A percentile compares a stretch with the other conserved stretches of the same genome.
phyloP scores from a whole-genome alignment of 2,329 filamentous ascomycete genomes.

The Aspergillus glaucus region DNA sequence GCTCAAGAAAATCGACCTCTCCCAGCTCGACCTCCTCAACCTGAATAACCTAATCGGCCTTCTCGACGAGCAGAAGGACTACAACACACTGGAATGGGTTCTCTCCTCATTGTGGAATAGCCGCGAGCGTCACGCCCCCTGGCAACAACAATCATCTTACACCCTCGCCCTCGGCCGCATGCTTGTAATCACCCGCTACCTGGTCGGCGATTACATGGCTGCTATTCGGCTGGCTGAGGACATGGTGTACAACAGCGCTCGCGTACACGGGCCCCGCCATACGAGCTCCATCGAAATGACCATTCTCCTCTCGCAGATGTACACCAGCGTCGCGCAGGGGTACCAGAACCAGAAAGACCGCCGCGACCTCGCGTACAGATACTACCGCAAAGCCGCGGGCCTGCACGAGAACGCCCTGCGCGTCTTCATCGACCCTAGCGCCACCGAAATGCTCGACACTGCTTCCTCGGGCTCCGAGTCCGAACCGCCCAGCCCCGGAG shows the following conservation, averaged over 20 bases:
- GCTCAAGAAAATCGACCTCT: conserved; percentile 38
- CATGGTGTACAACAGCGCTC: conserved; percentile 50
- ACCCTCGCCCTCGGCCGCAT: conserved; percentile 47
- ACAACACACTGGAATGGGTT: conserved; percentile 37
- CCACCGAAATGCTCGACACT: conserved; percentile 24
- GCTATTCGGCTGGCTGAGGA: conserved; percentile 47
- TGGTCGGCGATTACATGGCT: conserved; percentile 39
- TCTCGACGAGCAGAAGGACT: conserved; percentile 42
- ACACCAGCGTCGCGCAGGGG: conserved; percentile 36
- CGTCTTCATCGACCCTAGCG: conserved; percentile 26
- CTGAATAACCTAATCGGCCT: conserved; percentile 39
- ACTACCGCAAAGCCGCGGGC: conserved; percentile 33
- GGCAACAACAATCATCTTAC: conserved; percentile 28
- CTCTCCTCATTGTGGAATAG: conserved; percentile 41
- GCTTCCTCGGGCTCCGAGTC: conserved; percentile 8
- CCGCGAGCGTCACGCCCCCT: conserved; percentile 38
- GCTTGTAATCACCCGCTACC: conserved; percentile 46
- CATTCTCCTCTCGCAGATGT: conserved; percentile 45
- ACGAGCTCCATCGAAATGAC: conserved; percentile 44
- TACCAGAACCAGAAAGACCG: conserved; percentile 29
- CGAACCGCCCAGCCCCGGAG: conserved; percentile 16
- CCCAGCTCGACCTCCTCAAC: conserved; percentile 35
- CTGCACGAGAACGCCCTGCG: conserved; percentile 35
- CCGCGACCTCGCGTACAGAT: conserved; percentile 29
- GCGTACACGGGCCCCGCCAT: conserved; percentile 45